Evolutionary conservation across 352 stramenopile species (phyloP).

Genomic region (Globisporangium barbulae): DNA sequence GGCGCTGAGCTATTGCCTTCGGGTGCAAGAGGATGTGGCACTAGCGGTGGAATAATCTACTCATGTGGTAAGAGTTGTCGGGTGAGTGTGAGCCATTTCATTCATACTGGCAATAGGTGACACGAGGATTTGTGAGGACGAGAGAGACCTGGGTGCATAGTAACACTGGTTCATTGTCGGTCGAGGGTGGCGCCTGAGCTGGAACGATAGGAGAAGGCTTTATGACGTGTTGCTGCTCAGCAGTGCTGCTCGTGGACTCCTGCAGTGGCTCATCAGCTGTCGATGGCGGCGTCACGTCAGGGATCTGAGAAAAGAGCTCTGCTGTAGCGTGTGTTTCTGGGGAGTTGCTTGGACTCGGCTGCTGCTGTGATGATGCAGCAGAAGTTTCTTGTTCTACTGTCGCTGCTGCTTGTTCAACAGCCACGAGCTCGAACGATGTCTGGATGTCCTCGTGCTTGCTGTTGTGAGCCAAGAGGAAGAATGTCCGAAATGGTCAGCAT

Average conservation of each 20-base stretch:
- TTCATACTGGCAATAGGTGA: neutral
- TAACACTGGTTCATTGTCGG: neutral
- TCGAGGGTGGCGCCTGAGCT: neutral
- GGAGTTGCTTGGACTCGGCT: neutral
- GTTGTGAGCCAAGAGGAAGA: too few relatives aligned
- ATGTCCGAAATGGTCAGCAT: too few relatives aligned
- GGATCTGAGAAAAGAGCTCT: neutral
- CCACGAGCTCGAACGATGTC: constrained; percentile 2
- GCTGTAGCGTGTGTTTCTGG: neutral
- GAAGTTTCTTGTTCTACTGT: neutral
- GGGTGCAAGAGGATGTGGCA: neutral
- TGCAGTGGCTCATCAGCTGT: neutral
- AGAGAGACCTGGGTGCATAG: neutral
- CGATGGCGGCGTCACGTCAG: neutral
- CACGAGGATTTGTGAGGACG: neutral
- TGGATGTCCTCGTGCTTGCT: constrained; percentile 18
- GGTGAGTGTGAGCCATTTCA: neutral
- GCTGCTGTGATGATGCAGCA: neutral
- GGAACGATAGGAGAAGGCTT: neutral
- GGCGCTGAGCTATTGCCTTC: neutral
- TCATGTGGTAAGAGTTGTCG: neutral
- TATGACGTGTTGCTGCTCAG: neutral
- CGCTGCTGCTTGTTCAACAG: neutral
- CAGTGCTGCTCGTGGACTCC: neutral
- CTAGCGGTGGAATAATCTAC: neutral